phyloP scores from a whole-genome alignment of 345 rosid species.

The Syzygium oleosum region DNA sequence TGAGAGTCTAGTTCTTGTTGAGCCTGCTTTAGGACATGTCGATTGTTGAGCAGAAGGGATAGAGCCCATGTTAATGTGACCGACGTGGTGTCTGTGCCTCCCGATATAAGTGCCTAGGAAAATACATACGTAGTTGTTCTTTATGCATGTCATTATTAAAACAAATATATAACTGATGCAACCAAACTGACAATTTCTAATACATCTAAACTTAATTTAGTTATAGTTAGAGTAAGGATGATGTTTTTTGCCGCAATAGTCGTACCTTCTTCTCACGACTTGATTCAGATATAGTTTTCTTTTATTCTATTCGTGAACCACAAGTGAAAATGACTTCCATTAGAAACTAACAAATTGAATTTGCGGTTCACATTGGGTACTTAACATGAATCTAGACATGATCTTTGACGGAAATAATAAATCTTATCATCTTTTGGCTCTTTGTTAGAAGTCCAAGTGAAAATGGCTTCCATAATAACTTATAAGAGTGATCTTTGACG shows the following conservation, averaged over 20 bases:
- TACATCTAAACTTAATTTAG: neutral
- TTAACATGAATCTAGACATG: neutral
- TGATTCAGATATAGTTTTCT: neutral
- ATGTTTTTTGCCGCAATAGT: neutral
- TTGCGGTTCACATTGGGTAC: neutral
- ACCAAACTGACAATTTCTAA: neutral
- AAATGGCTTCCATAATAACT: neutral
- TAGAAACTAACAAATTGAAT: too few species aligned
- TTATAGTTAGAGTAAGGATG: neutral
- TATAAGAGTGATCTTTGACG: neutral
- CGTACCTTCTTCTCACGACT: neutral
- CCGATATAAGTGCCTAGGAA: constrained; percentile 38
- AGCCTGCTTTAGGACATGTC: constrained; percentile 22
- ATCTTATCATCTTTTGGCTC: neutral
- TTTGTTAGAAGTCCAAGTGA: neutral
- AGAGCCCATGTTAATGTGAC: constrained; percentile 53
- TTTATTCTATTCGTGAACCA: neutral
- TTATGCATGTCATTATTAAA: neutral
- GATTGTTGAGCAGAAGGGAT: constrained; percentile 48
- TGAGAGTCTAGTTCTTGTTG: constrained; percentile 40
- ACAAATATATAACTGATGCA: neutral
- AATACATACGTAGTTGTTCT: neutral
- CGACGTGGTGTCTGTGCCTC: constrained; percentile 37
- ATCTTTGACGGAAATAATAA: neutral
- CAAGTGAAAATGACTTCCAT: too few species aligned